Evolutionary conservation across 169 alveolate genomes (phyloP), one percentile per base, ranked within the genome.

Genomic region (Cystoisospora suis): DNA sequence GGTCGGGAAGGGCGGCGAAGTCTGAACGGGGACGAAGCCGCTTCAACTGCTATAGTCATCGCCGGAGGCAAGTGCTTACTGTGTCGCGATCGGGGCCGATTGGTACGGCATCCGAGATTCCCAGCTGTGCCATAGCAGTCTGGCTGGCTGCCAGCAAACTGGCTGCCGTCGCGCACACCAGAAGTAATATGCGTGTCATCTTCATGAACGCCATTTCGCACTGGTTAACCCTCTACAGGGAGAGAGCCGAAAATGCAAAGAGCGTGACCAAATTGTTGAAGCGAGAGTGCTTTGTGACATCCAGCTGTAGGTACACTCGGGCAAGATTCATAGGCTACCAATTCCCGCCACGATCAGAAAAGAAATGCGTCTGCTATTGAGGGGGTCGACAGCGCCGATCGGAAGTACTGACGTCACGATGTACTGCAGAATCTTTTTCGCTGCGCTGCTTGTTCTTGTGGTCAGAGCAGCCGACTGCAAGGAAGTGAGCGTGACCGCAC

Each of bases 1-100:
- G 9, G 77, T 86, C 20, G 90, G 90, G 9, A 59, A 69, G 23
- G 90, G 90, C 0, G 90, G 90, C 17, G 85, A 83, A 29, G 90
- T 65, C 90, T 86, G 56, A 36, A 32, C 29, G 38, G 7, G 79
- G 38, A 27, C 12, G 15, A 65, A 0, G 38, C 87, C 12, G 36
- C 40, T 29, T 38, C 23, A 15, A 7, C 27, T 12, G 7, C 27
- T 36, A 1, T 20, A 32, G 0, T 29, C 32, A 1, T 4, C n/a
- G 38, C 3, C 17, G n/a, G 27, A 29, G 45, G 40, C 27, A 20
- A 29, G 40, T 70, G 12, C 90, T 12, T 86, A 86, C 90, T 42
- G 42, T 59, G 53, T 86, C 90, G 6, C 90, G 90, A 45, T 86
- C 90, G 56, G 47, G 75, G 12, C 59, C 17, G 47, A 38, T 29